phyloP scores from a whole-genome alignment of 768 basidiomycete species.

The Bullera alba region DNA sequence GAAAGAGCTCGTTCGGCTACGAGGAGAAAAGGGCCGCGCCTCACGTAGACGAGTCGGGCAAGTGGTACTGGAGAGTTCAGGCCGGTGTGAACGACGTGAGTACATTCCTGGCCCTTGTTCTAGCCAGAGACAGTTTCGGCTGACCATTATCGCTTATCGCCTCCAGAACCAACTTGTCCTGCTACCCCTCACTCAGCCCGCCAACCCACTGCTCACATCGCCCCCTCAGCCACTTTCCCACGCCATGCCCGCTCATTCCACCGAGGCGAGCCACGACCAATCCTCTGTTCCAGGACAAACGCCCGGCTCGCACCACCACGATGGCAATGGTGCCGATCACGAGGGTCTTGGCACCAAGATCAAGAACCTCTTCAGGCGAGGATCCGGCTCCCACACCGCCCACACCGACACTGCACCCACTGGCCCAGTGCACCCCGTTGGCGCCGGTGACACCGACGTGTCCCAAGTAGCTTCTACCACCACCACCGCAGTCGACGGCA shows the following conservation, averaged over 20 bases:
- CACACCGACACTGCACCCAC: slow-evolving; percentile 1
- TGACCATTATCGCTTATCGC: not conserved
- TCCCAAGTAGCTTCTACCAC: not conserved
- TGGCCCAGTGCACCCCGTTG: not conserved
- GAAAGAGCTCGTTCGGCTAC: slow-evolving; percentile 25
- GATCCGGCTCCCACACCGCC: slow-evolving; percentile 2
- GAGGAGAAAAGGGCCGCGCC: slow-evolving; percentile 1
- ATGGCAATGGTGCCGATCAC: slow-evolving; percentile 1
- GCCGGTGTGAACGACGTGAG: slow-evolving; percentile 36
- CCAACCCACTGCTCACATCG: slow-evolving; percentile 33
- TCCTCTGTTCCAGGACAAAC: slow-evolving; percentile 8
- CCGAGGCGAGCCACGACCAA: not conserved
- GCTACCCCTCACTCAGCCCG: slow-evolving; percentile 28
- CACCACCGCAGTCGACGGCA: not conserved
- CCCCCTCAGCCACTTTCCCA: slow-evolving; percentile 29
- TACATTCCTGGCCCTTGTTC: not conserved
- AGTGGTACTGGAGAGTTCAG: slow-evolving; percentile 39
- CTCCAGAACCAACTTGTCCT: slow-evolving; percentile 31
- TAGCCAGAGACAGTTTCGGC: not conserved
- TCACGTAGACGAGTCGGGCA: slow-evolving; percentile 16
- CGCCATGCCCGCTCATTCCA: slow-evolving; percentile 35
- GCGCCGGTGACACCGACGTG: not conserved
- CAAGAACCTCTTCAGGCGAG: slow-evolving; percentile 20
- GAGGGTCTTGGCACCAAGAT: slow-evolving; percentile 26
- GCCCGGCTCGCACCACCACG: not conserved